Evolutionary conservation across 139 green algal species (phyloP).

Genomic region (Nannochloris sp.): DNA sequence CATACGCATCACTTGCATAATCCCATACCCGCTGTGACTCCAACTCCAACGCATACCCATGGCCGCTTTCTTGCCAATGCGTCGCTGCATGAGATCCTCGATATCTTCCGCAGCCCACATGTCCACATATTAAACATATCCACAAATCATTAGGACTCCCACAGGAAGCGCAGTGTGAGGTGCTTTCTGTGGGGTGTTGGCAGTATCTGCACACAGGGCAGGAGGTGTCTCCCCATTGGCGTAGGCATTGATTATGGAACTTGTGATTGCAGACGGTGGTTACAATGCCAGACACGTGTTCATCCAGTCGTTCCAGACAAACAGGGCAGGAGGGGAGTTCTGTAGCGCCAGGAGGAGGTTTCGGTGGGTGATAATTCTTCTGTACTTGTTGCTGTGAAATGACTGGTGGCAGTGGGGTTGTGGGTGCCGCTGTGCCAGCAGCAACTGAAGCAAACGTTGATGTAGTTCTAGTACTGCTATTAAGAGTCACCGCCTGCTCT

Average conservation of each 20-base stretch:
- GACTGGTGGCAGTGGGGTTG: no score
- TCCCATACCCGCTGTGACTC: conserved; percentile 88
- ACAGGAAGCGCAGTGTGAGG: conserved; percentile 65
- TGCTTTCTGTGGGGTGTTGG: conserved; percentile 19
- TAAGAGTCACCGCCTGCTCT: no score
- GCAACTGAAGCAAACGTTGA: no score
- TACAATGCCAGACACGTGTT: conserved; percentile 86
- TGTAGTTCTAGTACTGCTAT: no score
- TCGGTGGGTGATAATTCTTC: neutral
- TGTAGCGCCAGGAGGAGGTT: conserved; percentile 44
- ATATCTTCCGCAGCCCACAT: conserved; percentile 91
- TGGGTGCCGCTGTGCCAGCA: no score
- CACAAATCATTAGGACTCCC: conserved; percentile 72
- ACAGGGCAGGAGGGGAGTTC: conserved; percentile 94
- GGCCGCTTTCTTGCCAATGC: conserved; percentile 75
- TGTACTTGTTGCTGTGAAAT: no score
- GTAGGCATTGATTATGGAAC: conserved; percentile 93
- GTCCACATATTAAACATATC: conserved; percentile 98
- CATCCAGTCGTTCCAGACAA: conserved; percentile 93
- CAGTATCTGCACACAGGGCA: conserved; percentile 91
- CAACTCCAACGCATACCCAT: conserved; percentile 93
- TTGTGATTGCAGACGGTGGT: conserved; percentile 65
- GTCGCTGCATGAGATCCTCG: conserved; percentile 64
- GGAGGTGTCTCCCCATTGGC: conserved; percentile 79
- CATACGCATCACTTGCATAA: conserved; percentile 91